Conservation (phyloP, 2,329 filamentous ascomycete genomes). For the Trichoderma koningiopsis region DNA sequence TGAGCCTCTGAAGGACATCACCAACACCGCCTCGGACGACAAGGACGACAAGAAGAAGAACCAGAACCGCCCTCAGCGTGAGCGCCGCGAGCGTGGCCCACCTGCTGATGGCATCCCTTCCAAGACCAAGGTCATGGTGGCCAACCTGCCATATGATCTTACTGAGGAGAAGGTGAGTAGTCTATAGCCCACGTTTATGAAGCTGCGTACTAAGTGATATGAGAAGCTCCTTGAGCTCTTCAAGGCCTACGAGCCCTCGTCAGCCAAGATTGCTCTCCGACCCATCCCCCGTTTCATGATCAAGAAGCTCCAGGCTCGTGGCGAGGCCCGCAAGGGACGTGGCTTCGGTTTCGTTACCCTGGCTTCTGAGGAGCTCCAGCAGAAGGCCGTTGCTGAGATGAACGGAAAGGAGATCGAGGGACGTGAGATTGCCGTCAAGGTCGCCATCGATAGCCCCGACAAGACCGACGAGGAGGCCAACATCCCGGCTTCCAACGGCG, state of each 20-base stretch:
- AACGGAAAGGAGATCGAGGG: slow-evolving; percentile 99
- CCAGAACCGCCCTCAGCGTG: slow-evolving; percentile 57
- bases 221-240: slow-evolving; percentile 95
- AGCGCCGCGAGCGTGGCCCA: slow-evolving; percentile 82
- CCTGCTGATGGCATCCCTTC: slow-evolving; percentile 96
- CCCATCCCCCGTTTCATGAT: slow-evolving; percentile 99
- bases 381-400: slow-evolving; percentile 97
- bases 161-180: slow-evolving; percentile 86
- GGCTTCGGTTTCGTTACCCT: slow-evolving; percentile 98
- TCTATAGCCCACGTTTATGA: neutral
- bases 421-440: slow-evolving; percentile 99
- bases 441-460: slow-evolving; percentile 98
- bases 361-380: slow-evolving; percentile 90
- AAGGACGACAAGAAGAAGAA: slow-evolving; percentile 40
- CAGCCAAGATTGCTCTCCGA: slow-evolving; percentile 97
- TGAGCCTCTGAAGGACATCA: slow-evolving; percentile 63
- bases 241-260: slow-evolving; percentile 84
- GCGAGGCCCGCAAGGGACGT: slow-evolving; percentile 97
- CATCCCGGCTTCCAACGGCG: slow-evolving; percentile 50
- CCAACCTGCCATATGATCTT: slow-evolving; percentile 97
- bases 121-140: slow-evolving; percentile 99
- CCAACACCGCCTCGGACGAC: slow-evolving; percentile 56
- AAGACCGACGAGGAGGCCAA: slow-evolving; percentile 88
- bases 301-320: slow-evolving; percentile 98
- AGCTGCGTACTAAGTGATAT: neutral